Percentiles rank a stretch among this genome's conserved stretches.
Conservation (phyloP, 2,329 filamentous ascomycete species). For the Penicillium occitanis region DNA sequence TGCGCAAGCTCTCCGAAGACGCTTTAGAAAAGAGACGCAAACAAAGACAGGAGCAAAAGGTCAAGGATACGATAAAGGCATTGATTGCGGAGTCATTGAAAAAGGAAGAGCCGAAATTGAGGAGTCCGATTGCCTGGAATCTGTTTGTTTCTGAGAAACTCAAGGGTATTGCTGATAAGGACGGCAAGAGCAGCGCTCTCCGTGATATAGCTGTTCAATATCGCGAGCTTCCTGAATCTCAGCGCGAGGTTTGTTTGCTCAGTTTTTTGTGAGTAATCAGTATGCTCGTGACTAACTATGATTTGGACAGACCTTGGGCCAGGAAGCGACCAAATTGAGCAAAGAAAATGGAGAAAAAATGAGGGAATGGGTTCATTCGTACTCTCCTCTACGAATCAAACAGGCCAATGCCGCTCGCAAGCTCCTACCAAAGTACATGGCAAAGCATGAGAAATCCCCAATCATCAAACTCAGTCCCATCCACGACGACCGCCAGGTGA, state of each 20-base stretch:
- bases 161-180: constrained; percentile 22
- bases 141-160: constrained; percentile 28
- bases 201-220: constrained; percentile 23
- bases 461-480: constrained; percentile 34
- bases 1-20: constrained; percentile 30
- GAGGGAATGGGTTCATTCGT: constrained; percentile 55
- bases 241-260: constrained; percentile 22
- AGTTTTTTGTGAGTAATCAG: background rate
- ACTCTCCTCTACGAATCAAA: constrained; percentile 59
- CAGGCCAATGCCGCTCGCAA: constrained; percentile 60
- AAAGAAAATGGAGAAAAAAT: constrained; percentile 47
- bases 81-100: constrained; percentile 37
- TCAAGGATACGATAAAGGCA: constrained; percentile 34
- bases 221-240: constrained; percentile 21
- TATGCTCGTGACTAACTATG: background rate
- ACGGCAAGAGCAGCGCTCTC: constrained; percentile 25
- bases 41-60: constrained; percentile 18
- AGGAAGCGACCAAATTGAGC: constrained; percentile 52
- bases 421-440: constrained; percentile 30
- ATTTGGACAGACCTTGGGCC: constrained; percentile 49
- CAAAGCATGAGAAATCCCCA: constrained; percentile 22
- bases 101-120: constrained; percentile 32
- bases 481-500: constrained; percentile 56
- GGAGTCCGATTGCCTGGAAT: constrained; percentile 31
- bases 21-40: constrained; percentile 29